Evolutionary conservation across 208 protist genomes (phyloP).

Genomic region (Acanthamoeba royreba): DNA sequence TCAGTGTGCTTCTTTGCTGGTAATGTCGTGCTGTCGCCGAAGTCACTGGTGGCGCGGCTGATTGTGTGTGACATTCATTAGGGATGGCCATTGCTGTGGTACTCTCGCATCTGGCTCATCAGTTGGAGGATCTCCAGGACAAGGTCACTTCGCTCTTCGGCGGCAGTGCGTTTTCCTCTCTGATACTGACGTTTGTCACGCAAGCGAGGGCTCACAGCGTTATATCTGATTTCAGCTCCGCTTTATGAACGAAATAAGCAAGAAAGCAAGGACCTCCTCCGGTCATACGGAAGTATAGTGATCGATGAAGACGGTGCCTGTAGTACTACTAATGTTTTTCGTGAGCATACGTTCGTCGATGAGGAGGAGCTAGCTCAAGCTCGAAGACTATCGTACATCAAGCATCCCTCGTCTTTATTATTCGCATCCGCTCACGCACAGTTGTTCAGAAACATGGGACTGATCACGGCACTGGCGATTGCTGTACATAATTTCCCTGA

Average conservation of each 20-base stretch:
- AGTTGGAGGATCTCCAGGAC: background rate
- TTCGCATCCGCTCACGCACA: background rate
- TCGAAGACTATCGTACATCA: background rate
- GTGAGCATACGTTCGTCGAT: background rate
- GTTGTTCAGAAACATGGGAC: slow-evolving; percentile 52
- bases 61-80: background rate
- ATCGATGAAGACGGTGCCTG: background rate
- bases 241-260: background rate
- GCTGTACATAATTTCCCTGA: slow-evolving; percentile 71
- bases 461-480: slow-evolving; percentile 66
- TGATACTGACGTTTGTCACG: background rate
- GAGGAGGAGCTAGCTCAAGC: background rate
- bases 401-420: background rate
- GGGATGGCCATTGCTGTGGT: background rate
- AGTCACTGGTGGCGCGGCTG: background rate
- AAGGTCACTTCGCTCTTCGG: background rate
- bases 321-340: background rate
- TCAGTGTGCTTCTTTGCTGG: slow-evolving; percentile 53
- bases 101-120: background rate
- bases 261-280: background rate
- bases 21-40: background rate
- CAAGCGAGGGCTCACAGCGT: background rate
- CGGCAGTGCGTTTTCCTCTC: background rate
- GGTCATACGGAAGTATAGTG: background rate
- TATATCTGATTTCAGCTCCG: background rate